These are phyloP conservation scores for Candida gigantensis DNA, from an alignment of 1,139 yeast genomes.

Conservation along the genomic window DNA sequence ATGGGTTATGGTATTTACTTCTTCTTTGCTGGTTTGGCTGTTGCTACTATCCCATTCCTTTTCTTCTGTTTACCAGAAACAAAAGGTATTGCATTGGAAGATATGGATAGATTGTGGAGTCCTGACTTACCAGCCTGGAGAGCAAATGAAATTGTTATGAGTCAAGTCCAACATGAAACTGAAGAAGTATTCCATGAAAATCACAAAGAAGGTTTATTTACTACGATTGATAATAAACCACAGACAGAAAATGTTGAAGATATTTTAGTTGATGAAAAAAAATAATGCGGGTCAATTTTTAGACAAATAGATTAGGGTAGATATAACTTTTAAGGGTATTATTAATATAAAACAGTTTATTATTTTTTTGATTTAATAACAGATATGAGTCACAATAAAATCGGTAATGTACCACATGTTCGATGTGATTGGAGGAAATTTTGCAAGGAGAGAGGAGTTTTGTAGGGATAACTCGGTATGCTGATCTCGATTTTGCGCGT, in stretches of 20 bases:
- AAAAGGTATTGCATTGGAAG: conserved; percentile 45
- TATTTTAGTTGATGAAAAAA: conserved; percentile 6
- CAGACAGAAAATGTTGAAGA: conserved; percentile 13
- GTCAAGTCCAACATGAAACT: conserved; percentile 22
- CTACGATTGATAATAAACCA: conserved; percentile 12
- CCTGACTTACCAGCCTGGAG: conserved; percentile 27
- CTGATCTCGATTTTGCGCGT: too few relatives aligned
- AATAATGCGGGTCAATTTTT: too few relatives aligned
- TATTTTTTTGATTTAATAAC: too few relatives aligned
- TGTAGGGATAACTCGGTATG: too few relatives aligned
- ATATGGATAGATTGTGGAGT: conserved; percentile 44
- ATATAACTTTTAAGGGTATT: too few relatives aligned
- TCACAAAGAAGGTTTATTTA: conserved; percentile 14
- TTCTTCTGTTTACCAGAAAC: conserved; percentile 42
- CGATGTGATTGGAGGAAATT: too few relatives aligned
- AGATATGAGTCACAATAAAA: too few relatives aligned
- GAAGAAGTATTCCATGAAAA: conserved; percentile 17
- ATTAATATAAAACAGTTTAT: too few relatives aligned
- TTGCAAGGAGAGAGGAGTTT: too few relatives aligned
- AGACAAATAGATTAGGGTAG: too few relatives aligned
- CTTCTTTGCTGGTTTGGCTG: conserved; percentile 39
- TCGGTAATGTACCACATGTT: too few relatives aligned
- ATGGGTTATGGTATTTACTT: conserved; percentile 45
- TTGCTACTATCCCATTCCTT: conserved; percentile 36
- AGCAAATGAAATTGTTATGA: conserved; percentile 30